Evolutionary conservation across 1,284 basidiomycete genomes (phyloP).

Genomic region (Grifola frondosa): DNA sequence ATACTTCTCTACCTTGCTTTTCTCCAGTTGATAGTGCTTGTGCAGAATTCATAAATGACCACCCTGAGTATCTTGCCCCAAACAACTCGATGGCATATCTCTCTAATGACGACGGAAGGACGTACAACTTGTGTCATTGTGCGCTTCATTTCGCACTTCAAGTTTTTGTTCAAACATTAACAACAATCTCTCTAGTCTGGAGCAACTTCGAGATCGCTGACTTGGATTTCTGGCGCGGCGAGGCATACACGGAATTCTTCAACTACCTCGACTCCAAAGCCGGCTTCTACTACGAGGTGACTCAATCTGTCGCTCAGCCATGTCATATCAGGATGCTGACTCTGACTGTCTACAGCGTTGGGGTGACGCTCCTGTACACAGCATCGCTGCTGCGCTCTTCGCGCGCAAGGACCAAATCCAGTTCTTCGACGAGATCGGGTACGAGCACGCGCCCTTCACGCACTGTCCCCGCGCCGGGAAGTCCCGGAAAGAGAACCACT

Average conservation of each 20-base stretch:
- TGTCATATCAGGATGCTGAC: background rate
- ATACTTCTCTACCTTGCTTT: background rate
- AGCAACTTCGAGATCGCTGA: constrained; percentile 79
- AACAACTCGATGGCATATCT: constrained; percentile 73
- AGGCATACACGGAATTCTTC: constrained; percentile 74
- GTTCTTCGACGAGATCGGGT: constrained; percentile 66
- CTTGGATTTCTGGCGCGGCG: constrained; percentile 57
- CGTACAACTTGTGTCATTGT: constrained; percentile 79
- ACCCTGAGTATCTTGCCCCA: constrained; percentile 63
- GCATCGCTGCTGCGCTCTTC: constrained; percentile 70
- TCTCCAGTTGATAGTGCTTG: background rate
- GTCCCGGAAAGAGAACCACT: constrained; percentile 44
- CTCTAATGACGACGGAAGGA: constrained; percentile 59
- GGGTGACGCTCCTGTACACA: constrained; percentile 84
- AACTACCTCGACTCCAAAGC: constrained; percentile 69
- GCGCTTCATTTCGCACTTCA: constrained; percentile 18
- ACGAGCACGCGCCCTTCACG: constrained; percentile 49
- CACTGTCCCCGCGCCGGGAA: constrained; percentile 50
- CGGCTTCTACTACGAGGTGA: constrained; percentile 77
- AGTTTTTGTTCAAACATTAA: background rate
- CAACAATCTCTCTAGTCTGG: constrained; percentile 55
- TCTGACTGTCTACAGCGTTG: constrained; percentile 43
- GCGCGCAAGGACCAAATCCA: constrained; percentile 62
- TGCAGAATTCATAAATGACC: constrained; percentile 57
- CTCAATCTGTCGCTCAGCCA: constrained; percentile 12